These are phyloP conservation scores for Nannochloropsis granulata DNA, from an alignment of 108 stramenopile genomes.

Conservation along the genomic window DNA sequence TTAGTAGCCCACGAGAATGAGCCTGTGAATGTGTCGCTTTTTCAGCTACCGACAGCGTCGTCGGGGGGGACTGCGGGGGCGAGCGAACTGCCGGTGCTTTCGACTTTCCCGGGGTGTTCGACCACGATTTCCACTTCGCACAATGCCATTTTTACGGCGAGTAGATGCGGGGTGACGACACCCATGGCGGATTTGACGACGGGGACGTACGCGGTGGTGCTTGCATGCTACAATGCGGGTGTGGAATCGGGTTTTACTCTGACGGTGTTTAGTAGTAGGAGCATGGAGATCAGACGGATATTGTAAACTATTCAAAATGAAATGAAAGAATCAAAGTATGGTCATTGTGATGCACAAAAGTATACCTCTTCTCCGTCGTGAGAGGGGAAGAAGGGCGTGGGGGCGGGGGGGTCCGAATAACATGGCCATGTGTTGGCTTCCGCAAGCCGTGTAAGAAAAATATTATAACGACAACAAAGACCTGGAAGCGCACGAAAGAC, in stretches of 20 bases:
- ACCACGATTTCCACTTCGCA: neutral
- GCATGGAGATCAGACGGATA: neutral
- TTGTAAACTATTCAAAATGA: neutral
- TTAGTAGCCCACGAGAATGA: neutral
- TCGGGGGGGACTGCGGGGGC: neutral
- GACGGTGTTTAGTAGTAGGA: neutral
- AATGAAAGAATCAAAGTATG: too few species aligned
- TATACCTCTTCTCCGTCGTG: too few species aligned
- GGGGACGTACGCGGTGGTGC: neutral
- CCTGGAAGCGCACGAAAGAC: too few species aligned
- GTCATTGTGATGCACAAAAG: too few species aligned
- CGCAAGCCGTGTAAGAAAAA: too few species aligned
- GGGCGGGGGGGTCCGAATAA: too few species aligned
- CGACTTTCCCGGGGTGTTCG: neutral
- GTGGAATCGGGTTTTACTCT: neutral
- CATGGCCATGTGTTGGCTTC: too few species aligned
- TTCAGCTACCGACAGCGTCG: neutral
- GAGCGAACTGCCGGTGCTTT: neutral
- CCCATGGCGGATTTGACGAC: neutral
- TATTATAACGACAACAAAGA: too few species aligned
- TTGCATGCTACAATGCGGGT: neutral
- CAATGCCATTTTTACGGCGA: neutral
- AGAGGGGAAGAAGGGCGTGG: too few species aligned
- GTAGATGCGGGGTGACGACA: neutral
- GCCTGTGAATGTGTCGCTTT: neutral